These are phyloP conservation scores for Eremothecium sinecaudum DNA, from an alignment of 1,139 yeast species.

Conservation along the genomic window DNA sequence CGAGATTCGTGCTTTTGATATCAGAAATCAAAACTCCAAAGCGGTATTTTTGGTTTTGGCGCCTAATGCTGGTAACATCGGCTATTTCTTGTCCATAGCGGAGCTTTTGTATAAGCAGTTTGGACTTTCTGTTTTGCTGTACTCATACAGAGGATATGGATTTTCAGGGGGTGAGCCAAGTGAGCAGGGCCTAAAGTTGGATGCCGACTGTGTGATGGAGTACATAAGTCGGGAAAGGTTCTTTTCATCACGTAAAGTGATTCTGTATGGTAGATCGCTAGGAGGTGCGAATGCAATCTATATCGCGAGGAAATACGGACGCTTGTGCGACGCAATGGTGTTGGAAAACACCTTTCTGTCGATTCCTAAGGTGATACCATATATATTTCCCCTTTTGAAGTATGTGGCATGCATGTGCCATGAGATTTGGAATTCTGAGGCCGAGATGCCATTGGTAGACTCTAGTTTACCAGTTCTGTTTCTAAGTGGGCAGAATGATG, in stretches of 20 bases:
- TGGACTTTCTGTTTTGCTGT: constrained; percentile 71
- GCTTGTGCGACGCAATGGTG: constrained; percentile 50
- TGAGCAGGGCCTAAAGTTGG: constrained; percentile 73
- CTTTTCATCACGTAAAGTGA: constrained; percentile 40
- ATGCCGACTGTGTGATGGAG: constrained; percentile 65
- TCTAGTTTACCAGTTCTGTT: constrained; percentile 56
- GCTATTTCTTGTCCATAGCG: constrained; percentile 81
- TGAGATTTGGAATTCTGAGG: constrained; percentile 78
- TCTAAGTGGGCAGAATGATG: constrained; percentile 70
- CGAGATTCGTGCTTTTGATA: constrained; percentile 43
- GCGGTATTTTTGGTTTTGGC: constrained; percentile 69
- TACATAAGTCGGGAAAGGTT: constrained; percentile 47
- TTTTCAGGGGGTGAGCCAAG: constrained; percentile 67
- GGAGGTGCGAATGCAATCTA: constrained; percentile 95
- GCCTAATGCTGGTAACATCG: constrained; percentile 97
- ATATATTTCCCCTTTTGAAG: constrained; percentile 60
- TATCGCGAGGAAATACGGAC: constrained; percentile 51
- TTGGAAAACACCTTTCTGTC: constrained; percentile 82
- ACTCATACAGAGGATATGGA: constrained; percentile 92
- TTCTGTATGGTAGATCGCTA: constrained; percentile 79
- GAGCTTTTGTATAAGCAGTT: constrained; percentile 55
- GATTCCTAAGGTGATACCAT: constrained; percentile 72
- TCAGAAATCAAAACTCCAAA: constrained; percentile 34
- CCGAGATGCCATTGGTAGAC: constrained; percentile 45
- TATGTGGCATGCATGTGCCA: constrained; percentile 57